Evolutionary conservation across 1,284 basidiomycete species (phyloP), one percentile per base, ranked within the genome.

Genomic region (Naganishia cerealis): DNA sequence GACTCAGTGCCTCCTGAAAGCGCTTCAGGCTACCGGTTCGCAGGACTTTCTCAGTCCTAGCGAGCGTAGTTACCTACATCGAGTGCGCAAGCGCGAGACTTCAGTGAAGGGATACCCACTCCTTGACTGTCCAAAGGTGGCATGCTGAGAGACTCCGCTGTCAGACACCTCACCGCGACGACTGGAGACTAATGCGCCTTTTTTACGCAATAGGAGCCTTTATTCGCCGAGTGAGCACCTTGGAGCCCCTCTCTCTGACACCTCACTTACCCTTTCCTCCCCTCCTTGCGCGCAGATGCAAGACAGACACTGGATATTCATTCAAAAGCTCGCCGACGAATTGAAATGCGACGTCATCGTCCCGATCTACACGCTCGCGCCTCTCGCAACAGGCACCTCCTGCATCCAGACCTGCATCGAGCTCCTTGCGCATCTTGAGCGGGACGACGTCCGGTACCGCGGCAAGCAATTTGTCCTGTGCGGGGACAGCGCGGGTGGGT

Each of bases 401-500:
- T 59, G 53, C 50, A 67, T 57, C 10, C 57, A 43, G 2, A 57
- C 66, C 36, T 50, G 56, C 26, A 46, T 67, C 48, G 57, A 67
- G 8, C 57, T 67, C 48, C 40, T 59, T 18, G n/a, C 52, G 26
- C 36, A 54, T 3, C 21, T 67, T 5, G 36, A 52, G 12, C 43
- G 26, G 12, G 52, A 50, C 36, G 48, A 69, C 18, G 29, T 54
- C 10, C 39, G 67, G 33, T 69, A 69, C 39, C 26, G n/a, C 13
- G 61, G 48, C n/a, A 69, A 69, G 21, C 43, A 59, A 12, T 53
- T 69, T 33, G 56, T 69, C 16, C 29, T 69, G 26, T 29, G 36
- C 29, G 67, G 67, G 12, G 67, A 69, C 29, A 57, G 54, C 48
- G 67, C 67, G 1, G 67, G 67, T 18, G 67, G 67, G 8, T 69